Evolutionary conservation across 352 stramenopile genomes (phyloP).

Genomic region (Elongisporangium anandrum): DNA sequence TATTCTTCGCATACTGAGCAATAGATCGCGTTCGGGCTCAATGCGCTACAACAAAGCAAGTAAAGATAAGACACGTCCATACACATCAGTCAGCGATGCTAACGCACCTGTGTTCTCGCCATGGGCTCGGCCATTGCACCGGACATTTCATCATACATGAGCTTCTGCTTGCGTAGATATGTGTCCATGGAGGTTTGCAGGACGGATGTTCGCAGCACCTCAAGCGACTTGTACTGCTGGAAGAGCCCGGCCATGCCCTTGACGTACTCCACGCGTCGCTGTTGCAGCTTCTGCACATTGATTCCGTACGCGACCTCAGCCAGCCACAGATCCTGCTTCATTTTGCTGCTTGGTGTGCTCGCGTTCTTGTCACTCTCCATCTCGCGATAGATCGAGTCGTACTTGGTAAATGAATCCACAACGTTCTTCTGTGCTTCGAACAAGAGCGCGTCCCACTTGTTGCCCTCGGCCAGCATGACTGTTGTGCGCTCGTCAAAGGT

Average conservation of each 20-base stretch:
- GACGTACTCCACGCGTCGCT: constrained; percentile 69
- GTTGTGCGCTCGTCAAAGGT: constrained; percentile 58
- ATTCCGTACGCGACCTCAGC: constrained; percentile 72
- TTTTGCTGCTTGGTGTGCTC: constrained; percentile 4
- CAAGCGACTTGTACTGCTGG: constrained; percentile 80
- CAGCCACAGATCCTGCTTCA: constrained; percentile 59
- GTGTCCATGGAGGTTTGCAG: constrained; percentile 73
- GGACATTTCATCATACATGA: constrained; percentile 66
- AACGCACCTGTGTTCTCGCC: constrained; percentile 47
- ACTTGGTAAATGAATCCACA: constrained; percentile 48
- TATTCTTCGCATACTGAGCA: constrained; percentile 76
- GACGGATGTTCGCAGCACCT: constrained; percentile 63
- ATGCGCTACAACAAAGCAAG: constrained; percentile 48
- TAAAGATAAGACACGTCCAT: not conserved
- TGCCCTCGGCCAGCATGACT: constrained; percentile 48
- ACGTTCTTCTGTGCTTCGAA: constrained; percentile 54
- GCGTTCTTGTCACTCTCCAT: constrained; percentile 36
- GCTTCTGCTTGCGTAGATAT: constrained; percentile 79
- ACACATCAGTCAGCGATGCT: not conserved
- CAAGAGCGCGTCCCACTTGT: constrained; percentile 46
- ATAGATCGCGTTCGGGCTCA: constrained; percentile 69
- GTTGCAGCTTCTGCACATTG: constrained; percentile 61
- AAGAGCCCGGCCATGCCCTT: constrained; percentile 81
- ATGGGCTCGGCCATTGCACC: constrained; percentile 64
- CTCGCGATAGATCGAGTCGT: constrained; percentile 53